Evolutionary conservation across 371 early-diverging fungal genomes (phyloP).

Genomic region (Mortierella polycephala): DNA sequence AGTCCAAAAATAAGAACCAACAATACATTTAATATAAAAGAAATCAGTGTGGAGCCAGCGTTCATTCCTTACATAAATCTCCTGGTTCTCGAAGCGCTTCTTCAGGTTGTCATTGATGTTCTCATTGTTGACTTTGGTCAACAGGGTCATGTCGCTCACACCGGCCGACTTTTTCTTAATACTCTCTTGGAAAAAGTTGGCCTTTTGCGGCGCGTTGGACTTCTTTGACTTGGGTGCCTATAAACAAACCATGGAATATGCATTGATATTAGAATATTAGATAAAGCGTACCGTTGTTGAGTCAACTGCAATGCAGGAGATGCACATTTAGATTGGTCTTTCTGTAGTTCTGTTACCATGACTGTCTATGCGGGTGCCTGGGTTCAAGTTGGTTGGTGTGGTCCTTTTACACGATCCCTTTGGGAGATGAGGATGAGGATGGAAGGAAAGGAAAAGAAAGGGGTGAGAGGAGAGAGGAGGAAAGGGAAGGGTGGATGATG

Average conservation of each 20-base stretch:
- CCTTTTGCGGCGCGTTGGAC: constrained; percentile 64
- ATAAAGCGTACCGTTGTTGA: not conserved
- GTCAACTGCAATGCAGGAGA: not conserved
- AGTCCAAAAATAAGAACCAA: too few species aligned
- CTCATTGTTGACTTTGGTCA: constrained; percentile 88
- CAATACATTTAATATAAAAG: not conserved
- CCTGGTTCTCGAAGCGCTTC: constrained; percentile 84
- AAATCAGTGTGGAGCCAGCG: not conserved
- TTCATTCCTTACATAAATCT: constrained; percentile 77
- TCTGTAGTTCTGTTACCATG: constrained; percentile 9
- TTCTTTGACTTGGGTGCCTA: constrained; percentile 53
- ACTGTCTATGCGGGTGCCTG: constrained; percentile 4
- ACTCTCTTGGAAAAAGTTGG: constrained; percentile 84
- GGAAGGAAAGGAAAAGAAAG: not conserved
- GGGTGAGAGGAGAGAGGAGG: not conserved
- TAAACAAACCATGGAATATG: not conserved
- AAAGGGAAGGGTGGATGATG: constrained; percentile 1
- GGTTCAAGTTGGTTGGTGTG: not conserved
- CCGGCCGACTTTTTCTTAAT: constrained; percentile 88
- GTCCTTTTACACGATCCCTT: too few species aligned
- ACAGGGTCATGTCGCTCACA: constrained; percentile 88
- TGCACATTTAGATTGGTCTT: not conserved
- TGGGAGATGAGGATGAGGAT: not conserved
- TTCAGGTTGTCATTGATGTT: constrained; percentile 87
- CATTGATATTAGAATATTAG: not conserved